Evolutionary conservation across 192 early-diverging fungal species (phyloP), one percentile per base, ranked within the genome.

Genomic region (Coemansia sp.): DNA sequence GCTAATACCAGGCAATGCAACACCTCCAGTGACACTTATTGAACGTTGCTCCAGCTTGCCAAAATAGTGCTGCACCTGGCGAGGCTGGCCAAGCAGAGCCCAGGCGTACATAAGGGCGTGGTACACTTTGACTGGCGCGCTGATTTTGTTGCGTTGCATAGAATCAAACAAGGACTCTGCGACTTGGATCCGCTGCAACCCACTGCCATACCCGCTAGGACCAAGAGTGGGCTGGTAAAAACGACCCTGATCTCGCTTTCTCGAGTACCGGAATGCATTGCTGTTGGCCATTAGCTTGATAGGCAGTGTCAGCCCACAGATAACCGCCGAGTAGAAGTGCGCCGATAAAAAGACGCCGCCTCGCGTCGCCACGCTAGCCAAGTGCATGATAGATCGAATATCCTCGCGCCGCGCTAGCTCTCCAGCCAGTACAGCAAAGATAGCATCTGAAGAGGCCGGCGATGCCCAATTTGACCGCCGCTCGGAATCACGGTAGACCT

Each of bases 271-370:
- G 51, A n/a, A 31, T 16, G 58, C 35, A 18, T 35, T 39, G 18
- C 38, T 16, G 20, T 21, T 42, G 35, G 18, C 60, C 11, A 40
- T 7, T 33, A 24, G 18, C 20, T 59, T 59, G 24, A 55, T 31
- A 7, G 51, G 26, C 51, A 55, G 5, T 28, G 46, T 39, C 18
- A 78, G 67, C 6, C 70, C 70, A 45, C 66, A 51, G n/a, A 78
- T 62, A 28, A 78, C 58, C 0, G 76, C 66, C 9, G 76, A 53
- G 55, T 78, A 78, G 43, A 73, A 73, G 16, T 38, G 53, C n/a
- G 56, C 14, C 3, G 59, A 45, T 16, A 58, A 38, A 5, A 6
- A 11, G 5, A 72, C 16, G 3, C 58, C 63, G 5, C 28, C n/a
- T 9, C 66, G 48, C 3, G 59, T 62, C 2, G 51, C 60, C 2